These are phyloP conservation scores for Coemansia umbellata DNA, from an alignment of 192 early-diverging fungal genomes.

Conservation along the genomic window DNA sequence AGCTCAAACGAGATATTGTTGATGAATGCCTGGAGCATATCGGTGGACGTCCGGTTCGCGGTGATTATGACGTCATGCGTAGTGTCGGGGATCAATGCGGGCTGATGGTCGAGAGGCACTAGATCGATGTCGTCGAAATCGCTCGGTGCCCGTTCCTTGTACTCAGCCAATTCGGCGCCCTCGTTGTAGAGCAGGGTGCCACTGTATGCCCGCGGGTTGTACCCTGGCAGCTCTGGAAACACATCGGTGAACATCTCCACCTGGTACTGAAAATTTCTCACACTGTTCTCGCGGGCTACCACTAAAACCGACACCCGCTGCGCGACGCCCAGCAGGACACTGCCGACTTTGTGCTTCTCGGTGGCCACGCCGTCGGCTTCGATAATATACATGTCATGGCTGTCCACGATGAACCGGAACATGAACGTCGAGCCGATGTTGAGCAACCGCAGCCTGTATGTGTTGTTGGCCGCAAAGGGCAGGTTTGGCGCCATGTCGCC, in stretches of 20 bases:
- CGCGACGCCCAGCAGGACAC: conserved; percentile 62
- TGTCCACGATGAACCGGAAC: conserved; percentile 71
- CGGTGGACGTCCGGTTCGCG: conserved; percentile 52
- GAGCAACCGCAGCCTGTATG: conserved; percentile 76
- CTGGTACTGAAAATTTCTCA: conserved; percentile 63
- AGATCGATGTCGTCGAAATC: conserved; percentile 56
- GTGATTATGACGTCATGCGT: conserved; percentile 23
- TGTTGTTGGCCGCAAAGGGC: conserved; percentile 67
- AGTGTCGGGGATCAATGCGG: conserved; percentile 28
- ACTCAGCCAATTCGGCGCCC: neutral
- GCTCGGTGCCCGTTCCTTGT: neutral
- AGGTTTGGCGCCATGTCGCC: conserved; percentile 52
- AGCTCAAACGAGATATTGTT: conserved; percentile 62
- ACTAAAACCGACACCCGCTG: conserved; percentile 79
- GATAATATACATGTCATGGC: conserved; percentile 73
- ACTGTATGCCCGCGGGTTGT: conserved; percentile 51
- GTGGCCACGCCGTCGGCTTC: conserved; percentile 72
- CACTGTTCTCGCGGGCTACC: conserved; percentile 50
- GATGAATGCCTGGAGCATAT: conserved; percentile 67
- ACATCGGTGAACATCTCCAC: conserved; percentile 64
- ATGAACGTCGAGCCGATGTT: conserved; percentile 65
- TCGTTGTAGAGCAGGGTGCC: conserved; percentile 53
- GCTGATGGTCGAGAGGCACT: conserved; percentile 42
- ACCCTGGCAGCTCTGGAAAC: conserved; percentile 57
- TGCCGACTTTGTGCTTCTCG: conserved; percentile 50